Base-by-base conservation (phyloP, 2,329 filamentous ascomycete genomes). In the Rosellinia necatrix region DNA sequence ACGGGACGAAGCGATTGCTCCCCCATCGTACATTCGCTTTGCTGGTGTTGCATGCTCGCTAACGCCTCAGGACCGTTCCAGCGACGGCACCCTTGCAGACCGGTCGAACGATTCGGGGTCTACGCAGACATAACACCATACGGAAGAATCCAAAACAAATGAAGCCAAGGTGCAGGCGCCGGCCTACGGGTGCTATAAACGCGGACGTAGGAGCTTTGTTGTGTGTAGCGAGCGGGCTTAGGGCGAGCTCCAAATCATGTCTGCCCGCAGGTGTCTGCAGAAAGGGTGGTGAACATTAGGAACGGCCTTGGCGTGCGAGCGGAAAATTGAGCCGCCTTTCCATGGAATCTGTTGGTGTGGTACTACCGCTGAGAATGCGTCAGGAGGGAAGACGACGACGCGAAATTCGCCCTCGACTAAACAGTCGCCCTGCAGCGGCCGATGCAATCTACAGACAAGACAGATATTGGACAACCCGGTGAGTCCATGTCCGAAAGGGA, bases 241-340 rank as follows among this genome's bases (percentile, higher is more conserved):
- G 34, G 27, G 35, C 38, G 37, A 24, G 17, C 37, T 46, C 49
- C 38, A 49, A 46, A 21, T 15, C 41, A 32, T 38, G 21, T 27
- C 29, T 47, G 37, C 41, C 48, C 48, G 48, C 48, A 35, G 13
- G 40, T n/a, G n/a, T 46, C 35, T 37, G 44, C 47, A 30, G 17
- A 22, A 24, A 41, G 17, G 32, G 49, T 30, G 46, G 41, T 30
- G 46, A 35, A 41, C 25, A 27, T 43, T 9, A 17, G n/a, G 38
- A 9, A 32, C n/a, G n/a, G n/a, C 32, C 47, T 46, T 51, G 46
- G 47, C 51, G 19, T 44, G 29, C 15, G 43, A 30, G 19, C 54
- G 58, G 50, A 51, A 58, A 49, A 49, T 54, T 54, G 50, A 60
- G 54, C 58, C 54, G 58, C 54, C 42, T 54, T 58, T 58, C 54